Conservation (phyloP, 1,139 yeast species). For the Magnusiomyces fungicola region DNA sequence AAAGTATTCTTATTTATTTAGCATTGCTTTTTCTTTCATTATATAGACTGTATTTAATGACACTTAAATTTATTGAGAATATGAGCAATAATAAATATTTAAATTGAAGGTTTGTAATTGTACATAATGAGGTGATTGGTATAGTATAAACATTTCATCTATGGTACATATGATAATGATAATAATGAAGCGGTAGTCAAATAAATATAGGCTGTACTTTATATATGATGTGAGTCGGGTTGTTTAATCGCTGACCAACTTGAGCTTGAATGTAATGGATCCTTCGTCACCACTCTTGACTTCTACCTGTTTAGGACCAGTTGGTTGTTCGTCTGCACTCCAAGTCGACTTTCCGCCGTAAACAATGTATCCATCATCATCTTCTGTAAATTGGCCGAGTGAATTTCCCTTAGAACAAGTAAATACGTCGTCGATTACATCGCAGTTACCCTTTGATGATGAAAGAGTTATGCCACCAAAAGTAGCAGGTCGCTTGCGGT, state of each 20-base stretch:
- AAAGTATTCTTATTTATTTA: no score
- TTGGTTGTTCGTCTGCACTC: conserved; percentile 52
- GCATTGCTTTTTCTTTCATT: no score
- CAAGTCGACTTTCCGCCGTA: conserved; percentile 61
- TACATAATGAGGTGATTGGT: no score
- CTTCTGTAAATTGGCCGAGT: conserved; percentile 30
- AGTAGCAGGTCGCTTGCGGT: conserved; percentile 42
- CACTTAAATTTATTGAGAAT: no score
- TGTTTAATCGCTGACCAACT: conserved; percentile 25
- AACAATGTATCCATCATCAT: conserved; percentile 33
- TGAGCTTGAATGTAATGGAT: conserved; percentile 38
- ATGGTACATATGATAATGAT: no score
- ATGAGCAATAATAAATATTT: no score
- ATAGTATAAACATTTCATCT: no score
- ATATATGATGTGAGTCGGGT: no score
- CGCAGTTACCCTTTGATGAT: conserved; percentile 71
- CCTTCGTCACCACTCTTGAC: conserved; percentile 45
- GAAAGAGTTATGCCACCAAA: conserved; percentile 66
- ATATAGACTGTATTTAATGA: no score
- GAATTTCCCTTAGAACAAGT: conserved; percentile 28
- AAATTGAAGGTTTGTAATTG: no score
- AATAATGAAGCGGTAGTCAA: no score
- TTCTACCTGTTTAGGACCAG: conserved; percentile 46
- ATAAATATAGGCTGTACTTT: no score
- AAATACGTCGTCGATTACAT: conserved; percentile 38